These are phyloP conservation scores for Pseudogymnoascus sp. DNA, from an alignment of 2,329 filamentous ascomycete species.

Conservation along the genomic window DNA sequence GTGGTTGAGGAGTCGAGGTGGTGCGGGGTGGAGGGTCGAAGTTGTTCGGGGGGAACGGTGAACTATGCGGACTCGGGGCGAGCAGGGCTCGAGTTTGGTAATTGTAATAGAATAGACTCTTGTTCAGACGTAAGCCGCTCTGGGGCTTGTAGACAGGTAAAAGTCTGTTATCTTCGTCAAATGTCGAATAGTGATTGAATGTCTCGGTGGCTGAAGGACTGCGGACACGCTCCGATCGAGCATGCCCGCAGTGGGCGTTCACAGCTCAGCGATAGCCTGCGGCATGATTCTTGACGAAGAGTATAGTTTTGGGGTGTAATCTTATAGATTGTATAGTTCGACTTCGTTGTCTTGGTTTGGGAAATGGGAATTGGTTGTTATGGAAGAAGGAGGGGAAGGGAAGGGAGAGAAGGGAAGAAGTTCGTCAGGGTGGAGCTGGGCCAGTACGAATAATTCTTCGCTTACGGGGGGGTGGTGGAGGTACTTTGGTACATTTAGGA, in stretches of 20 bases:
- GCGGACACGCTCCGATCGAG: conserved; percentile 48
- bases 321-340: conserved; percentile 38
- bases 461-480: neutral
- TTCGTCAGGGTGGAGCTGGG: conserved; percentile 15
- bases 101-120: neutral
- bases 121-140: conserved; percentile 8
- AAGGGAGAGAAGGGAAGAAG: conserved; percentile 21
- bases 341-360: conserved; percentile 56
- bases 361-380: conserved; percentile 17
- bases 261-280: conserved; percentile 82
- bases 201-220: conserved; percentile 82
- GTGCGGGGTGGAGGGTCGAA: conserved; percentile 7
- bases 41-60: neutral
- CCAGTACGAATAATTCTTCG: conserved; percentile 1
- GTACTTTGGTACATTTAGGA: neutral
- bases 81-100: conserved; percentile 20
- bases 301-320: conserved; percentile 15
- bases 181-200: conserved; percentile 54
- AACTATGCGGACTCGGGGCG: conserved; percentile 10
- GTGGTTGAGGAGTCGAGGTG: conserved; percentile 9
- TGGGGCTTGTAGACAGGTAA: conserved; percentile 25
- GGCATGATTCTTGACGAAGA: conserved; percentile 70
- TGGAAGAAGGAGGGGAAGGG: conserved; percentile 16
- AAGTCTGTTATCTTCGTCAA: conserved; percentile 60
- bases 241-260: conserved; percentile 74